These are phyloP conservation scores for Paulownia fortunei DNA, from an alignment of 257 asterid genomes.

Conservation along the genomic window DNA sequence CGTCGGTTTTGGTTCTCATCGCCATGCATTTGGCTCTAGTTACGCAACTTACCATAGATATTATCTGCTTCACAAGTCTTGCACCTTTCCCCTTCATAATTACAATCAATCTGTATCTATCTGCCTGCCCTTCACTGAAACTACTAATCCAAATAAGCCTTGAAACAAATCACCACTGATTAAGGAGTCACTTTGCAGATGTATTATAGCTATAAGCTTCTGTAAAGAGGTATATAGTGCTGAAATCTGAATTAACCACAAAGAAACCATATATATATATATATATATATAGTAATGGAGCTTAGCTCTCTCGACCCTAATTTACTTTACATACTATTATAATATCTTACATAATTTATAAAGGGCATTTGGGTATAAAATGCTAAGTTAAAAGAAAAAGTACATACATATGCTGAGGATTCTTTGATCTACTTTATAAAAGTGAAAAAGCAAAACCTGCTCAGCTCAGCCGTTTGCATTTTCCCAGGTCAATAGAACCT, in stretches of 20 bases:
- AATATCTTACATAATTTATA: too few species aligned
- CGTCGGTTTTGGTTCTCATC: conserved; percentile 53
- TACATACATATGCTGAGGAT: too few species aligned
- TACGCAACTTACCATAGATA: conserved; percentile 44
- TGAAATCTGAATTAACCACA: neutral
- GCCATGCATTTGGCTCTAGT: conserved; percentile 58
- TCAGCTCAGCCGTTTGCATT: neutral
- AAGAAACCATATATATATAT: neutral
- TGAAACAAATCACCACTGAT: too few species aligned
- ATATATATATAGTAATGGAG: too few species aligned
- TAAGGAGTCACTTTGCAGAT: neutral
- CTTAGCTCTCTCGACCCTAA: too few species aligned
- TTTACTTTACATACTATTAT: too few species aligned
- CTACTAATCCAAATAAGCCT: too few species aligned
- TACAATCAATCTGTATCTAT: neutral
- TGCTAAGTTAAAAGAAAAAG: too few species aligned
- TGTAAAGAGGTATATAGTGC: neutral
- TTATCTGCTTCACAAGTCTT: conserved; percentile 43
- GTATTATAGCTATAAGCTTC: neutral
- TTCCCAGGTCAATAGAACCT: conserved; percentile 8
- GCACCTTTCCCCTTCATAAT: conserved; percentile 35
- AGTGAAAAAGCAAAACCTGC: conserved; percentile 21
- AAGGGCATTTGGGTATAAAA: neutral
- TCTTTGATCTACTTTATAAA: conserved; percentile 34
- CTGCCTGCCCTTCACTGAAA: too few species aligned